Evolutionary conservation across 495 filamentous ascomycete genomes (phyloP).

Genomic region (Trichoderma gamsii): DNA sequence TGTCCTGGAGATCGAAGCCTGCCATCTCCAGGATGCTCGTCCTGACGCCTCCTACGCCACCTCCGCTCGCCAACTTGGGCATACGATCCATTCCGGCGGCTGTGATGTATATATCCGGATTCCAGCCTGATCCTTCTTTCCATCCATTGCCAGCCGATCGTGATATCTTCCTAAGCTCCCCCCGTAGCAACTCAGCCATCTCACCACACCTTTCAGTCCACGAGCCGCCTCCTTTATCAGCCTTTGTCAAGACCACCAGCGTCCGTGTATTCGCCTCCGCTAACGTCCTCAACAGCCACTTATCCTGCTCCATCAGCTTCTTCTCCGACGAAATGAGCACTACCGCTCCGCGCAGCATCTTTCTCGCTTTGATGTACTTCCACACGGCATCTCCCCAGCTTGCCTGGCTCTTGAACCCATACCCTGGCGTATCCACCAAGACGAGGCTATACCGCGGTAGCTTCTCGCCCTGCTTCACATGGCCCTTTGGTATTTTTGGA

Average conservation of each 20-base stretch:
- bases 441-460: constrained; percentile 53
- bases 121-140: constrained; percentile 38
- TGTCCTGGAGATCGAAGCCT: background rate
- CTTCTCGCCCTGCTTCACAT: constrained; percentile 32
- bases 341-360: constrained; percentile 74
- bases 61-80: background rate
- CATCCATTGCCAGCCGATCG: constrained; percentile 28
- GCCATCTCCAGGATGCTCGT: constrained; percentile 13
- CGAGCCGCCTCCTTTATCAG: constrained; percentile 48
- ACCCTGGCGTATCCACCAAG: constrained; percentile 89
- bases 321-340: constrained; percentile 75
- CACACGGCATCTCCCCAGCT: constrained; percentile 84
- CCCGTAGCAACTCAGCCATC: constrained; percentile 25
- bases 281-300: constrained; percentile 58
- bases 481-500: constrained; percentile 20
- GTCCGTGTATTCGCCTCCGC: constrained; percentile 58
- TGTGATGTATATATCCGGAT: constrained; percentile 44
- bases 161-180: constrained; percentile 33
- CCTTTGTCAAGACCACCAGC: constrained; percentile 78
- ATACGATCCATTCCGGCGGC: constrained; percentile 27
- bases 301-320: constrained; percentile 71
- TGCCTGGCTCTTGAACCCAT: constrained; percentile 66
- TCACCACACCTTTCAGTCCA: constrained; percentile 15
- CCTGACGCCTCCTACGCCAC: constrained; percentile 4
- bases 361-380: constrained; percentile 69